Conservation (phyloP, 108 stramenopile species). For the Skeletonema grethae region DNA sequence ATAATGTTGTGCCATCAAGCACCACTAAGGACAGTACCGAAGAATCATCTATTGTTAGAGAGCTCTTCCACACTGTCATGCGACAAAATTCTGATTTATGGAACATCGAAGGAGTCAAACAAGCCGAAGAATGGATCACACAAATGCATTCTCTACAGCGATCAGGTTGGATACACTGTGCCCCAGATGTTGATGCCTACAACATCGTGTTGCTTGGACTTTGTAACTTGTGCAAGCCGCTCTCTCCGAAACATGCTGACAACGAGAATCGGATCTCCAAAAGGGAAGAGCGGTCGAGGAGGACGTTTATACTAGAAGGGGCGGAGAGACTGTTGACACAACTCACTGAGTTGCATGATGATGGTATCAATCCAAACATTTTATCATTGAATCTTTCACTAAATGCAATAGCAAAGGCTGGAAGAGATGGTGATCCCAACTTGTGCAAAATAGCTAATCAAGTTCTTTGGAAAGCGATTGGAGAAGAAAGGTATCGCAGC, state of each 20-base stretch:
- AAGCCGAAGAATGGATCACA: conserved; percentile 34
- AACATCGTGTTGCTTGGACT: conserved; percentile 39
- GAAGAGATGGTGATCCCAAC: conserved; percentile 9
- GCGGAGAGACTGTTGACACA: conserved; percentile 28
- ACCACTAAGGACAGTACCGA: conserved; percentile 10
- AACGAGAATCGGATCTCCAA: not conserved
- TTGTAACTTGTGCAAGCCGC: conserved; percentile 26
- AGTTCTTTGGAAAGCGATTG: conserved; percentile 26
- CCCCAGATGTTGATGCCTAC: conserved; percentile 34
- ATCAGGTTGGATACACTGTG: conserved; percentile 17
- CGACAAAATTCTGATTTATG: conserved; percentile 33
- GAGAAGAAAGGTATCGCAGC: conserved; percentile 28
- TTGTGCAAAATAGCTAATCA: conserved; percentile 20
- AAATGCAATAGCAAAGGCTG: conserved; percentile 29
- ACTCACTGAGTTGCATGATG: conserved; percentile 1
- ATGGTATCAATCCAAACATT: conserved; percentile 23
- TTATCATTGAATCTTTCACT: conserved; percentile 42
- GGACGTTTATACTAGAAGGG: conserved; percentile 22
- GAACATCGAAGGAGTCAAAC: conserved; percentile 16
- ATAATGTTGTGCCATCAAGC: not conserved
- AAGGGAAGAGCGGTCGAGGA: conserved; percentile 3
- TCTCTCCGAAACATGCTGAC: not conserved
- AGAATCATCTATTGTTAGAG: conserved; percentile 5
- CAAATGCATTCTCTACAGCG: conserved; percentile 25
- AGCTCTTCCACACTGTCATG: conserved; percentile 44